These are phyloP conservation scores for Aspergillus mulundensis DNA, from an alignment of 495 filamentous ascomycete genomes.

Conservation along the genomic window DNA sequence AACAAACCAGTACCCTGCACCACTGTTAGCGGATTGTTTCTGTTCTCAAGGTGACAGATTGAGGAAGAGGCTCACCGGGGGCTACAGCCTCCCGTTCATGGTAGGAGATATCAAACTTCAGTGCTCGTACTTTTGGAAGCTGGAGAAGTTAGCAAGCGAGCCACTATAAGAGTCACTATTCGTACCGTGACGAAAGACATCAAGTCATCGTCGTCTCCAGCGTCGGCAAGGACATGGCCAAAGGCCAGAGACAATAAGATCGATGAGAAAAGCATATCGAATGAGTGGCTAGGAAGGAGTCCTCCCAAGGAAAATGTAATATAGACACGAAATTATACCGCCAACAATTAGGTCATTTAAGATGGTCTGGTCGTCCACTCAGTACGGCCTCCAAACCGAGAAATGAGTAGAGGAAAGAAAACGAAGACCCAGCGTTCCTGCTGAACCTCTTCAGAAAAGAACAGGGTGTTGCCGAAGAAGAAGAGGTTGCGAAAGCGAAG, in stretches of 20 bases:
- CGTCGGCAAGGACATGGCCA: slow-evolving; percentile 25
- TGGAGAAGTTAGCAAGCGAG: slow-evolving; percentile 12
- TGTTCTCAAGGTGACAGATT: no score
- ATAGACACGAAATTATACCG: slow-evolving; percentile 4
- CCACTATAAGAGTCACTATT: background rate
- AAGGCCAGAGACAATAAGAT: slow-evolving; percentile 27
- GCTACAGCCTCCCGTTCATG: slow-evolving; percentile 19
- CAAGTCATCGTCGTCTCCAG: slow-evolving; percentile 32
- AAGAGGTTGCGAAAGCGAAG: slow-evolving; percentile 3
- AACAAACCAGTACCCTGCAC: slow-evolving; percentile 44
- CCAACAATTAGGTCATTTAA: slow-evolving; percentile 6
- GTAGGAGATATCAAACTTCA: slow-evolving; percentile 24
- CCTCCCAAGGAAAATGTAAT: slow-evolving; percentile 17
- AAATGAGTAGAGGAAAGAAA: background rate
- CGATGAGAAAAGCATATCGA: slow-evolving; percentile 28
- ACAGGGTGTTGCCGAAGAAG: background rate
- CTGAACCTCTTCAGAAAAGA: background rate
- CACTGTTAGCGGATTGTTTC: no score
- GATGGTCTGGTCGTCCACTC: background rate
- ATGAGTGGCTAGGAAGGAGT: slow-evolving; percentile 27
- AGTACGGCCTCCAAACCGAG: background rate
- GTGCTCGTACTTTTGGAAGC: slow-evolving; percentile 25
- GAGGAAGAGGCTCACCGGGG: no score
- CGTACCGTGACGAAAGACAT: slow-evolving; percentile 40
- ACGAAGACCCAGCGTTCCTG: background rate